These are phyloP conservation scores for Trichoderma endophyticum DNA, from an alignment of 2,329 filamentous ascomycete species.

Conservation along the genomic window DNA sequence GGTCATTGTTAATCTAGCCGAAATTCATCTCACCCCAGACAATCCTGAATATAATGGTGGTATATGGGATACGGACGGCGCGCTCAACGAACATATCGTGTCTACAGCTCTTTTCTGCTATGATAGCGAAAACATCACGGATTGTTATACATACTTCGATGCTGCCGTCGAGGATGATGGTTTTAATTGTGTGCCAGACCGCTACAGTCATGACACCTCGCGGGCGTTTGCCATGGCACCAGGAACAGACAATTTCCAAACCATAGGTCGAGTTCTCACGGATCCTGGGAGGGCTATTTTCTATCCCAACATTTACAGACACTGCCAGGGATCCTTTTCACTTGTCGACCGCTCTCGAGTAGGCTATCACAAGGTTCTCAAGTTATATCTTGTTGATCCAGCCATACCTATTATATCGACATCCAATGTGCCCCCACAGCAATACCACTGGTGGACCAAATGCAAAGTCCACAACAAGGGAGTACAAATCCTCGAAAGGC, in stretches of 20 bases:
- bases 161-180: no score
- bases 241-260: not conserved
- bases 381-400: not conserved
- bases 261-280: not conserved
- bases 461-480: not conserved
- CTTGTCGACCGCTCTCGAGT: not conserved
- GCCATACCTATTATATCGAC: not conserved
- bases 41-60: not conserved
- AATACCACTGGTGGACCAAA: not conserved
- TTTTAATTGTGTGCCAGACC: no score
- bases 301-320: not conserved
- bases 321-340: not conserved
- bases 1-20: not conserved
- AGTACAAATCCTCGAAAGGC: rapidly evolving
- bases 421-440: not conserved
- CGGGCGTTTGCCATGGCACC: no score
- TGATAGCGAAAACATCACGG: not conserved
- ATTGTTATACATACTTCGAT: not conserved
- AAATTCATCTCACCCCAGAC: not conserved
- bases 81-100: not conserved
- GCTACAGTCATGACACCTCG: no score
- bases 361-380: not conserved
- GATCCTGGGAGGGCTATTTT: not conserved
- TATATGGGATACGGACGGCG: not conserved
- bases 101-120: not conserved